Conservation (phyloP, 106 monocot species). For the Dendrobium nobile region DNA sequence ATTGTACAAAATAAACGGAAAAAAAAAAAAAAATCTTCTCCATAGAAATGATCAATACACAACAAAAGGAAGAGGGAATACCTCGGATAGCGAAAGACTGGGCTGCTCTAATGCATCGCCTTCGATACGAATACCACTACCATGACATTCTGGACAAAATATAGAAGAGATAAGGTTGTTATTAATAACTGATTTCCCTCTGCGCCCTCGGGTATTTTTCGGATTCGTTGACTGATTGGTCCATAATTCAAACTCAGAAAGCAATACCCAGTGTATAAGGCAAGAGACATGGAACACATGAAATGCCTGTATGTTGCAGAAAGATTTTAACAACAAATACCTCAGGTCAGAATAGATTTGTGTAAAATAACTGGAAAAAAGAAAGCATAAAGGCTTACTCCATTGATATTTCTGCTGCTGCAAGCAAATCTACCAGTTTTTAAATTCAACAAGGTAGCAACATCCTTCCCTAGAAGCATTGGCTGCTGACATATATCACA, state of each 20-base stretch:
- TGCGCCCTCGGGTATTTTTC: slow-evolving; percentile 45
- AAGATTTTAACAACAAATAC: neutral
- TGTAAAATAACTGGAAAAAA: neutral
- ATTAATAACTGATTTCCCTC: slow-evolving; percentile 29
- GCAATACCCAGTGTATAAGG: slow-evolving; percentile 87
- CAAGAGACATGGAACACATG: slow-evolving; percentile 91
- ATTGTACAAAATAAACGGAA: neutral
- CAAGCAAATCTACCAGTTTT: slow-evolving; percentile 74
- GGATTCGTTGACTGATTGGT: slow-evolving; percentile 16
- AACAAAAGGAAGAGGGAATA: slow-evolving; percentile 10
- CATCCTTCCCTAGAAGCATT: slow-evolving; percentile 79
- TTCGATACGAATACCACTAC: slow-evolving; percentile 48
- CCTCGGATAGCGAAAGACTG: slow-evolving; percentile 53
- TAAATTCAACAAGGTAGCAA: slow-evolving; percentile 62
- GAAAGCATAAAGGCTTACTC: slow-evolving; percentile 32
- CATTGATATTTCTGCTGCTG: slow-evolving; percentile 80
- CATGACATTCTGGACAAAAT: slow-evolving; percentile 86
- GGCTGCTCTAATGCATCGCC: slow-evolving; percentile 62
- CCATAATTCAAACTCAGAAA: slow-evolving; percentile 65
- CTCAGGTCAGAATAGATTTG: neutral
- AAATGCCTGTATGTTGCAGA: slow-evolving; percentile 59
- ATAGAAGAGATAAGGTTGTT: slow-evolving; percentile 36
- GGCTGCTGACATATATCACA: slow-evolving; percentile 80
- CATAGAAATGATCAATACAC: neutral
- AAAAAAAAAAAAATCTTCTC: too few relatives aligned